Evolutionary conservation across 192 early-diverging fungal species (phyloP).

Genomic region (Mortierella claussenii): DNA sequence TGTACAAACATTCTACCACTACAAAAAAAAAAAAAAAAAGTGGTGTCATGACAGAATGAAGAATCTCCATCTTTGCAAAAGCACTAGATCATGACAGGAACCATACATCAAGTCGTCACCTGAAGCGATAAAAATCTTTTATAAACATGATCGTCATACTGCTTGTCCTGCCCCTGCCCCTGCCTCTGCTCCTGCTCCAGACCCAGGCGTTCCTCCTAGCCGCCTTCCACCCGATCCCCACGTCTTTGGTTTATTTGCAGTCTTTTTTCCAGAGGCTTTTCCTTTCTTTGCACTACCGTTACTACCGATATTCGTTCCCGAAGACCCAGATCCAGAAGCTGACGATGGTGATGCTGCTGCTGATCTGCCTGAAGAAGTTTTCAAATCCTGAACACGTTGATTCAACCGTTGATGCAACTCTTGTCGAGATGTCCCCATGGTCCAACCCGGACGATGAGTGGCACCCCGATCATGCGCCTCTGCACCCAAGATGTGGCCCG

Average conservation of each 20-base stretch:
- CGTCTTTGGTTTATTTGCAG: slow-evolving; percentile 16
- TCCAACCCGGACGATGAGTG: slow-evolving; percentile 48
- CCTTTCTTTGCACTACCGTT: slow-evolving; percentile 9
- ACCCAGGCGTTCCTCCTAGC: slow-evolving; percentile 37
- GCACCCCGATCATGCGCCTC: slow-evolving; percentile 30
- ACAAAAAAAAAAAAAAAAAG: slow-evolving; percentile 1
- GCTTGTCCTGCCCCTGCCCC: not conserved
- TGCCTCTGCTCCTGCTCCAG: slow-evolving; percentile 5
- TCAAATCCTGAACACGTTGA: slow-evolving; percentile 27
- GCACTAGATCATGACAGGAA: not conserved
- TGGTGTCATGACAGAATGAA: not conserved
- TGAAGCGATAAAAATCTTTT: no score
- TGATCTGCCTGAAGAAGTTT: slow-evolving; percentile 24
- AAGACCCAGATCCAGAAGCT: slow-evolving; percentile 1
- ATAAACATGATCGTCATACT: no score
- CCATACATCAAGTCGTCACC: no score
- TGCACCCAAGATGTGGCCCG: slow-evolving; percentile 42
- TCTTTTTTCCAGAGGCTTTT: slow-evolving; percentile 18
- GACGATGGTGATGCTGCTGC: slow-evolving; percentile 2
- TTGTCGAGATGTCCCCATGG: slow-evolving; percentile 16
- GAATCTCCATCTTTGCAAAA: not conserved
- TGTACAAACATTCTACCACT: not conserved
- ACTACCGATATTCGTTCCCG: not conserved
- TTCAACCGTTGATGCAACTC: slow-evolving; percentile 31
- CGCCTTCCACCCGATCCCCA: slow-evolving; percentile 41